Conservation (phyloP, 495 filamentous ascomycete species). For the Aspergillus cavernicola region DNA sequence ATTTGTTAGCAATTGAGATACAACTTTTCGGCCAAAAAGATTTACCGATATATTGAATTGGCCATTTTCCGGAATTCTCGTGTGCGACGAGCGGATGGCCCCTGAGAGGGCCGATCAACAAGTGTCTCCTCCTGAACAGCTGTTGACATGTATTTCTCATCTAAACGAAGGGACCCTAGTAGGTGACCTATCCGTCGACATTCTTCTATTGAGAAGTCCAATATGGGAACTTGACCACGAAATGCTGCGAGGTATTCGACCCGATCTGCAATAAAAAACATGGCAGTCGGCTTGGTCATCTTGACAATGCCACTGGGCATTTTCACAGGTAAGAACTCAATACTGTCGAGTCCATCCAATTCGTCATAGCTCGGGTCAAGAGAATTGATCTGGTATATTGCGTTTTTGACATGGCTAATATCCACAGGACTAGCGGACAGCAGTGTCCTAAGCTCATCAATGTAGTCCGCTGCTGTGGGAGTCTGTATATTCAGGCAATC, state of each 20-base stretch:
- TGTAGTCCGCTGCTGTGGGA: neutral
- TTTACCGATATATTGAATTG: too few species aligned
- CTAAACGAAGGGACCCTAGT: too few species aligned
- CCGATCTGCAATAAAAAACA: conserved; percentile 2
- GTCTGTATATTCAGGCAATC: neutral
- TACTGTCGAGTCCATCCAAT: neutral
- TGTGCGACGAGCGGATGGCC: too few species aligned
- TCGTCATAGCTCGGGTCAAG: neutral
- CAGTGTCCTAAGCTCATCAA: neutral
- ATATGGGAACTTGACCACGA: neutral
- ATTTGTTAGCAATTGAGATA: too few species aligned
- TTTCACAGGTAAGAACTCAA: neutral
- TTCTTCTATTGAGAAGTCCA: neutral
- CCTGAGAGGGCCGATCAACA: too few species aligned
- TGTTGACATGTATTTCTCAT: too few species aligned
- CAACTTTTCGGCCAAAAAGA: too few species aligned
- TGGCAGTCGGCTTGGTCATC: neutral
- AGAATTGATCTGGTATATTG: neutral
- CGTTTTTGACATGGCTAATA: neutral
- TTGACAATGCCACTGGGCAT: neutral
- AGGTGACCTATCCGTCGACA: neutral
- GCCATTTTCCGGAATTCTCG: too few species aligned
- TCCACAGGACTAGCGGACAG: neutral
- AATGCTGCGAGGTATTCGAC: neutral
- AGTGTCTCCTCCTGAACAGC: too few species aligned